phyloP scores from a whole-genome alignment of 2,329 filamentous ascomycete species.

The Colletotrichum chlorophyti region DNA sequence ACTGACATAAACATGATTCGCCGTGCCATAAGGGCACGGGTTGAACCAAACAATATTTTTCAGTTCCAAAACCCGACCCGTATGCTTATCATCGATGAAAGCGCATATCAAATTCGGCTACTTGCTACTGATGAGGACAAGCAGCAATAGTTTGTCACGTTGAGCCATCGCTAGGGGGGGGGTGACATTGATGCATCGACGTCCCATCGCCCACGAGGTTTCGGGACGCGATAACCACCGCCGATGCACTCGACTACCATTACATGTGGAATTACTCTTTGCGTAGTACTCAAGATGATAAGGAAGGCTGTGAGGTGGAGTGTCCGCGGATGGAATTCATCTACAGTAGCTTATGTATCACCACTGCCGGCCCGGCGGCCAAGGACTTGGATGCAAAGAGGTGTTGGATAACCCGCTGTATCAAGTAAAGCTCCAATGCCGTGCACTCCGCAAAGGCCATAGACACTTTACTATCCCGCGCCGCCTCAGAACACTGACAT shows the following conservation, averaged over 20 bases:
- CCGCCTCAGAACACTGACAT: no score
- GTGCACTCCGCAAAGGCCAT: neutral
- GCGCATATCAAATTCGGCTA: neutral
- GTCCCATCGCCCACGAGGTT: neutral
- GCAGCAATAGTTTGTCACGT: neutral
- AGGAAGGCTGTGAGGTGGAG: neutral
- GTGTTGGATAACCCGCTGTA: neutral
- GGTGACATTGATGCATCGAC: neutral
- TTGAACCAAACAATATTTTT: no score
- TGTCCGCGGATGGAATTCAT: neutral
- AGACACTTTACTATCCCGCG: neutral
- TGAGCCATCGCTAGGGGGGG: neutral
- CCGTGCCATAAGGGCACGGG: neutral
- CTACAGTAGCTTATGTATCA: neutral
- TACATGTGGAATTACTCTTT: constrained; percentile 14
- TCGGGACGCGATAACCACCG: neutral
- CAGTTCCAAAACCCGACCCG: neutral
- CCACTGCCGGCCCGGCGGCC: neutral
- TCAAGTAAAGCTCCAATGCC: neutral
- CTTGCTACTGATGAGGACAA: neutral
- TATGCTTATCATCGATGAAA: neutral
- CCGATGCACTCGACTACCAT: neutral
- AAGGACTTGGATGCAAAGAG: neutral
- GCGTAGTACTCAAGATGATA: constrained; percentile 12
- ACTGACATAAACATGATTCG: neutral